phyloP scores from a whole-genome alignment of 345 rosid species.

The Salix brachista region DNA sequence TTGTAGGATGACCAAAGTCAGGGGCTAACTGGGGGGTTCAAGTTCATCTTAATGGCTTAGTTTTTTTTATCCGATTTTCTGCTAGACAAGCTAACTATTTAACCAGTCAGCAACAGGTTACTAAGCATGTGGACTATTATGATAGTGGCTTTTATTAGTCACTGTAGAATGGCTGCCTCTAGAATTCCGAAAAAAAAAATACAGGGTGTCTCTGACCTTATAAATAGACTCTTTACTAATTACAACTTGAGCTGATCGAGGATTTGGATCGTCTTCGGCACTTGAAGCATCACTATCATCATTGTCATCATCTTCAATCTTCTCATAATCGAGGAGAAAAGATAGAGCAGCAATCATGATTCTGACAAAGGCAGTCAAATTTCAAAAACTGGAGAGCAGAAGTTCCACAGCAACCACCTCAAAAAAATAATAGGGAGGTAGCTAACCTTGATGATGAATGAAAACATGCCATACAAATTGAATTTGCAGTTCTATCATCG shows the following conservation, averaged over 20 bases:
- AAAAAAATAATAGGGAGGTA: neutral
- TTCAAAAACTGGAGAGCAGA: constrained; percentile 7
- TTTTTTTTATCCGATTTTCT: neutral
- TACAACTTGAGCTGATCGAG: constrained; percentile 38
- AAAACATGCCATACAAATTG: constrained; percentile 85
- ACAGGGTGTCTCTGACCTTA: constrained; percentile 49
- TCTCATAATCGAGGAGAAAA: constrained; percentile 89
- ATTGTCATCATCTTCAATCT: constrained; percentile 60
- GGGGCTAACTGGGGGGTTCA: neutral
- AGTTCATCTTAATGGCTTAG: neutral
- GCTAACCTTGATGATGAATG: constrained; percentile 74
- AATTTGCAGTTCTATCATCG: constrained; percentile 86
- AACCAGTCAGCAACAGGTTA: neutral
- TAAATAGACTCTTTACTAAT: constrained; percentile 69
- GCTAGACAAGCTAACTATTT: neutral
- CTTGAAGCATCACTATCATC: constrained; percentile 60
- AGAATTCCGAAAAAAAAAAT: neutral
- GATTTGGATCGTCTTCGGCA: constrained; percentile 60
- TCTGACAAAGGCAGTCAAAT: constrained; percentile 34
- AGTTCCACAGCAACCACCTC: neutral
- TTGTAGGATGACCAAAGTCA: neutral
- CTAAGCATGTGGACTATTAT: neutral
- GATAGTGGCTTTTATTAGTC: neutral
- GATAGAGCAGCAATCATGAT: constrained; percentile 75
- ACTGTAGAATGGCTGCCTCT: neutral